phyloP scores from a whole-genome alignment of 2,329 filamentous ascomycete species.

The Diaporthe caulivora region DNA sequence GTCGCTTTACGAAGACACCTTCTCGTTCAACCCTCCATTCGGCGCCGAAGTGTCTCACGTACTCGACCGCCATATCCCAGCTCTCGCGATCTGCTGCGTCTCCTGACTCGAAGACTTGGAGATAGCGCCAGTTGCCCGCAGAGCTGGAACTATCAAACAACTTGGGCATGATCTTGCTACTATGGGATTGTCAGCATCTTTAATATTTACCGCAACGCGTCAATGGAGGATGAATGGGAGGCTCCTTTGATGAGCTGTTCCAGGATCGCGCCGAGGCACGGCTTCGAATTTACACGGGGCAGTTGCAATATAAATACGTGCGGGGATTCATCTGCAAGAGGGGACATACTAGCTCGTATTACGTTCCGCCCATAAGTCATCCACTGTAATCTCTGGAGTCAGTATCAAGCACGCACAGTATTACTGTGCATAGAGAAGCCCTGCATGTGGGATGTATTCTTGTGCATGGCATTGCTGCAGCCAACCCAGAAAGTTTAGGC shows the following conservation, averaged over 20 bases:
- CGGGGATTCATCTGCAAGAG: neutral
- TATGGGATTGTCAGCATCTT: neutral
- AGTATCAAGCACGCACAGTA: neutral
- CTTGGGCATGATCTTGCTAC: slow-evolving; percentile 56
- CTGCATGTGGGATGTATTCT: too few species aligned
- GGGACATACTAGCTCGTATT: slow-evolving; percentile 33
- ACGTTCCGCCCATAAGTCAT: slow-evolving; percentile 32
- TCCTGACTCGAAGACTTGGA: slow-evolving; percentile 63
- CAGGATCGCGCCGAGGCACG: neutral
- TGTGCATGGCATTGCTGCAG: too few species aligned
- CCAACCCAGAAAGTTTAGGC: neutral
- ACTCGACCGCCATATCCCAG: slow-evolving; percentile 60
- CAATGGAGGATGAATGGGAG: neutral
- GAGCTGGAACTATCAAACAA: slow-evolving; percentile 48
- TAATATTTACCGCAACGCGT: neutral
- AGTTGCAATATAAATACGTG: neutral
- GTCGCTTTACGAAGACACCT: slow-evolving; percentile 57
- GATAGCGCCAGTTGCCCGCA: slow-evolving; percentile 53
- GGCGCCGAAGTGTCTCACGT: slow-evolving; percentile 48
- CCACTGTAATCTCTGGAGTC: neutral
- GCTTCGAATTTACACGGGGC: neutral
- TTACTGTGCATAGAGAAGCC: too few species aligned
- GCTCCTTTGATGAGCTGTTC: neutral
- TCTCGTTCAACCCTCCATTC: slow-evolving; percentile 59
- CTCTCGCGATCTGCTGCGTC: slow-evolving; percentile 59